Base-by-base conservation (phyloP, 257 asterid species). In the Voacanga thouarsii region DNA sequence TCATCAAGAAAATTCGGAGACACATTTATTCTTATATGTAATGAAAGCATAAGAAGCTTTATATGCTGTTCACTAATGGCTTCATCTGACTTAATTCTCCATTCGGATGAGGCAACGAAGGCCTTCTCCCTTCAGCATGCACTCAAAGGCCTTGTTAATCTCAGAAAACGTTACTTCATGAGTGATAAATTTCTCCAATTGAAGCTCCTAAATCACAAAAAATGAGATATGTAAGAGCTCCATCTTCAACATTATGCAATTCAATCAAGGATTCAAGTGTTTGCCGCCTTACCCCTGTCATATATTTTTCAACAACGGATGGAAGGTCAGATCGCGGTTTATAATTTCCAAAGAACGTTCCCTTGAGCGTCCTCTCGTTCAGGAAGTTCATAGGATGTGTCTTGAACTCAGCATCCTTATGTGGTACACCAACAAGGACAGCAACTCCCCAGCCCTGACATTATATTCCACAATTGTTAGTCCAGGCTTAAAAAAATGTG, bases 381-480 rank as follows among this genome's bases (percentile, higher is more conserved):
- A 92, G 60, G 24, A 92, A 23, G 28, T 92, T 91, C 76, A 86
- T 75, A 2, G 96, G 95, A 45, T 82, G 91, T 59, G 95, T 89
- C 84, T 88, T 85, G 84, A 92, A 91, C 1, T 14, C 90, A 0
- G 88, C 88, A 6, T 88, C 94, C 57, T 90, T 90, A 45, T 89
- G 90, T 57, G 96, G 94, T 49, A 92, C 92, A 0, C 96, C 97
- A 0, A 89, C 96, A 6, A 92, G 91, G 44, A 92, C 96, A 49
- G 96, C 97, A 66, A 92, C 97, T 2, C 96, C 96, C 97, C 95
- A 90, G 56, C 94, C 95, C 93, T 85, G 66, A 12, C 3, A 56
- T n/a, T 7, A 72, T 15, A 14, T 30, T 61, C 23, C 26, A 12
- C 0, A 65, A 26, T 7, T 12, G 39, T 72, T 6, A 72, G 55